Evolutionary conservation across 2,329 filamentous ascomycete species (phyloP).

Genomic region (Grosmannia clavigera): DNA sequence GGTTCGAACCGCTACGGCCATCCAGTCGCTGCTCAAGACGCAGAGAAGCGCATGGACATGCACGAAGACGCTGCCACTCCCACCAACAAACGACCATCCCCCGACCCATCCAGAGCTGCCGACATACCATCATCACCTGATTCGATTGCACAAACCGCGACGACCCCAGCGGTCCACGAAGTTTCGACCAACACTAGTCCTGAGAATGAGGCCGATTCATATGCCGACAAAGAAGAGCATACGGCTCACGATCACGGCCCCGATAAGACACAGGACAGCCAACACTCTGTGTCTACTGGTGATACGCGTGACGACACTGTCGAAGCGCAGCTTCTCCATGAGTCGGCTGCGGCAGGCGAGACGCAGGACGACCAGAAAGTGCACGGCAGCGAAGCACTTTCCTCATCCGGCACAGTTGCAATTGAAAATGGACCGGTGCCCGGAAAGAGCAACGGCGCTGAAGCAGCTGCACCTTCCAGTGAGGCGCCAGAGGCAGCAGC

Average conservation of each 20-base stretch:
- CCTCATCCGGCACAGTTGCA: background rate
- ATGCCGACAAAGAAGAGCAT: constrained; percentile 34
- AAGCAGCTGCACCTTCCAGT: background rate
- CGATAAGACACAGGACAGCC: background rate
- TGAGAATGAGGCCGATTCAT: constrained; percentile 51
- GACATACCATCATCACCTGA: constrained; percentile 42
- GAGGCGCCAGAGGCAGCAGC: background rate
- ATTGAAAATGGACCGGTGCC: background rate
- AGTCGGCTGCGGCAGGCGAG: constrained; percentile 21
- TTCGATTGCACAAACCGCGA: constrained; percentile 62
- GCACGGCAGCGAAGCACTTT: background rate
- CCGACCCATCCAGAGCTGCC: constrained; percentile 10
- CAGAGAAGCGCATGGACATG: background rate
- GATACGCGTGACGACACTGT: constrained; percentile 14
- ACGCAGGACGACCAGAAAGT: background rate
- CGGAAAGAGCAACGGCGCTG: background rate
- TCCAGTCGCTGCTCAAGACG: background rate
- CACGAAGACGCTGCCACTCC: background rate
- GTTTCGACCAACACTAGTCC: constrained; percentile 64
- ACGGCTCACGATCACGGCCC: constrained; percentile 18
- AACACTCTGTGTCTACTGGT: background rate
- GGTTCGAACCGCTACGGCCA: background rate
- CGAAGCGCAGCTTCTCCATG: constrained; percentile 33
- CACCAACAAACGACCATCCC: background rate
- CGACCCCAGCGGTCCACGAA: constrained; percentile 57